These are phyloP conservation scores for Nematodospora anomalae DNA, from an alignment of 1,139 yeast genomes.

Conservation along the genomic window DNA sequence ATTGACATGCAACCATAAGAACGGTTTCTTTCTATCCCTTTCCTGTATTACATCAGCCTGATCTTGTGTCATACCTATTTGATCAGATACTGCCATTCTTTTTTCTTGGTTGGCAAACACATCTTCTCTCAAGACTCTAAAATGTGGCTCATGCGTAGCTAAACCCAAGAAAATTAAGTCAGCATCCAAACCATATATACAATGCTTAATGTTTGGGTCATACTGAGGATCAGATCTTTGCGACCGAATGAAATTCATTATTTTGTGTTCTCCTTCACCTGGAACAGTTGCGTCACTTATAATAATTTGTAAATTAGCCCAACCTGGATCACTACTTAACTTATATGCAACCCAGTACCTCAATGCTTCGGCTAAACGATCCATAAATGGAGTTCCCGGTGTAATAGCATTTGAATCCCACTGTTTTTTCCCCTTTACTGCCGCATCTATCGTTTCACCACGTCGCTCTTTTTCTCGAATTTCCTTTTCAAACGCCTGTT, in stretches of 20 bases:
- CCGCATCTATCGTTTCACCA: conserved; percentile 67
- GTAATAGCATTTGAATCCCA: conserved; percentile 98
- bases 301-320: conserved; percentile 83
- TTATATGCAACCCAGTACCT: conserved; percentile 91
- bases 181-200: conserved; percentile 96
- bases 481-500: conserved; percentile 59
- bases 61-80: conserved; percentile 58
- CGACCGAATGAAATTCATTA: conserved; percentile 88
- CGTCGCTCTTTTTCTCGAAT: conserved; percentile 51
- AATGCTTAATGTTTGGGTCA: conserved; percentile 86
- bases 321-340: conserved; percentile 81
- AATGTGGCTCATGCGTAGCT: conserved; percentile 97
- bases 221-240: conserved; percentile 84
- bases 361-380: conserved; percentile 74
- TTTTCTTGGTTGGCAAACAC: conserved; percentile 74
- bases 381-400: conserved; percentile 99
- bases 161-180: conserved; percentile 95
- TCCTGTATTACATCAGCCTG: conserved; percentile 55
- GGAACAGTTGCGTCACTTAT: conserved; percentile 97
- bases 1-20: conserved; percentile 89
- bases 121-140: conserved; percentile 90
- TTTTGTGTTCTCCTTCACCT: conserved; percentile 98
- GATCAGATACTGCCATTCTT: conserved; percentile 51
- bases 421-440: conserved; percentile 55
- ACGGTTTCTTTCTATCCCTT: conserved; percentile 74